Evolutionary conservation across 1,284 basidiomycete genomes (phyloP).

Genomic region (Anthracocystis walkeri): DNA sequence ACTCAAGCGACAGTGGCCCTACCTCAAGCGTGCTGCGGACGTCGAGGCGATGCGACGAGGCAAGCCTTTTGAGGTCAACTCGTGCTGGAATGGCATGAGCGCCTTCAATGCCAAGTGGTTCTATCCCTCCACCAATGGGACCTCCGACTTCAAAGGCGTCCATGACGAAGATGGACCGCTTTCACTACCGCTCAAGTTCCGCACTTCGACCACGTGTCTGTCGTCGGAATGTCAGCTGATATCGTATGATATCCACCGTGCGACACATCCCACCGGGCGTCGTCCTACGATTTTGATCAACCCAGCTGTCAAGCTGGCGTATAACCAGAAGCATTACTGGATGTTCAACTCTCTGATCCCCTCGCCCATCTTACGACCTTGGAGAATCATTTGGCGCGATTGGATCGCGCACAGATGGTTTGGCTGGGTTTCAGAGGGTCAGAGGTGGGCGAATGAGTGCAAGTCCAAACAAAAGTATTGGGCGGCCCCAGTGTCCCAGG

Average conservation of each 20-base stretch:
- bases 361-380: slow-evolving; percentile 47
- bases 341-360: slow-evolving; percentile 43
- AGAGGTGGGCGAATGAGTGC: slow-evolving; percentile 34
- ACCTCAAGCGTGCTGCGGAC: slow-evolving; percentile 71
- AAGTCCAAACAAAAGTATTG: slow-evolving; percentile 20
- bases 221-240: slow-evolving; percentile 75
- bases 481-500: slow-evolving; percentile 2
- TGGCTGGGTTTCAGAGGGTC: slow-evolving; percentile 49
- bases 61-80: slow-evolving; percentile 73
- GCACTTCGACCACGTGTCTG: slow-evolving; percentile 72
- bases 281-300: slow-evolving; percentile 72
- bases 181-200: slow-evolving; percentile 72
- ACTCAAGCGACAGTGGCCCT: slow-evolving; percentile 74
- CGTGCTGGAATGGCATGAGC: slow-evolving; percentile 77
- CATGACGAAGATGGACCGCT: slow-evolving; percentile 63
- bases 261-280: slow-evolving; percentile 68
- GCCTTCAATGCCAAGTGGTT: slow-evolving; percentile 73
- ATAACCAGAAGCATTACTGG: slow-evolving; percentile 49
- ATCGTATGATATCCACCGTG: slow-evolving; percentile 74
- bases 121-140: slow-evolving; percentile 6
- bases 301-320: slow-evolving; percentile 65
- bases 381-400: slow-evolving; percentile 59
- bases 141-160: background rate
- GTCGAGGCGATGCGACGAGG: slow-evolving; percentile 68
- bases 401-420: slow-evolving; percentile 46